Evolutionary conservation across 2,329 filamentous ascomycete species (phyloP).

Genomic region (Phialophora macrospora): DNA sequence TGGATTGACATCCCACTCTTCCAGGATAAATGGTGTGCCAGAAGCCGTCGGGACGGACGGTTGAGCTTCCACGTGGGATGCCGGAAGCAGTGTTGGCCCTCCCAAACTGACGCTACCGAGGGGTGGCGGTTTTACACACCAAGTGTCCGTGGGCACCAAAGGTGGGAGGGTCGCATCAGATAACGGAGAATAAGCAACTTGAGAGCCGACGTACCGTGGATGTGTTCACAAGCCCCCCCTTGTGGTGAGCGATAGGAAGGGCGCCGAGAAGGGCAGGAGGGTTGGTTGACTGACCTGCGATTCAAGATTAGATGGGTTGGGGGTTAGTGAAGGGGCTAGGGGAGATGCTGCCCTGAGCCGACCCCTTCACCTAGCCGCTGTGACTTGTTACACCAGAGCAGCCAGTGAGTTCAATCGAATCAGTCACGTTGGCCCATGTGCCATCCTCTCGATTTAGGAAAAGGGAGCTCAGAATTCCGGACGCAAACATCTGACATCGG

Average conservation of each 20-base stretch:
- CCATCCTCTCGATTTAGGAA: not conserved
- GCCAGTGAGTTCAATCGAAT: slow-evolving; percentile 6
- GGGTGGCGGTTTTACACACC: not conserved
- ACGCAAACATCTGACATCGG: not conserved
- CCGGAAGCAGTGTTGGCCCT: not conserved
- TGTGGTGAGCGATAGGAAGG: not conserved
- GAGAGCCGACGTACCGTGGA: not conserved
- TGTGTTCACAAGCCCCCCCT: not conserved
- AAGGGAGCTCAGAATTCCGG: not conserved
- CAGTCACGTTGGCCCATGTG: slow-evolving; percentile 12
- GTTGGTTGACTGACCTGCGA: not conserved
- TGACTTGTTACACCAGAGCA: slow-evolving; percentile 9
- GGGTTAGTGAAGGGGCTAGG: slow-evolving; percentile 12
- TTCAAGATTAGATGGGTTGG: not conserved
- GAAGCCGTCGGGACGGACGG: not conserved
- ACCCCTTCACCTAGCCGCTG: slow-evolving; percentile 5
- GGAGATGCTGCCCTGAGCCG: not conserved
- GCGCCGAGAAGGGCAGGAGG: no score
- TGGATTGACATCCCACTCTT: slow-evolving; percentile 1
- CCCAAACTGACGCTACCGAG: not conserved
- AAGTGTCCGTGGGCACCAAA: not conserved
- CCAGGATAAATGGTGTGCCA: slow-evolving; percentile 7
- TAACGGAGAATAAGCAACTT: slow-evolving; percentile 2
- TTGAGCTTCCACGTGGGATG: slow-evolving; percentile 16
- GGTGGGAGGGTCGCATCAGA: not conserved